Evolutionary conservation across 768 basidiomycete species (phyloP), one percentile per base, ranked within the genome.

Genomic region (Tubosaeta brunneosetosa): DNA sequence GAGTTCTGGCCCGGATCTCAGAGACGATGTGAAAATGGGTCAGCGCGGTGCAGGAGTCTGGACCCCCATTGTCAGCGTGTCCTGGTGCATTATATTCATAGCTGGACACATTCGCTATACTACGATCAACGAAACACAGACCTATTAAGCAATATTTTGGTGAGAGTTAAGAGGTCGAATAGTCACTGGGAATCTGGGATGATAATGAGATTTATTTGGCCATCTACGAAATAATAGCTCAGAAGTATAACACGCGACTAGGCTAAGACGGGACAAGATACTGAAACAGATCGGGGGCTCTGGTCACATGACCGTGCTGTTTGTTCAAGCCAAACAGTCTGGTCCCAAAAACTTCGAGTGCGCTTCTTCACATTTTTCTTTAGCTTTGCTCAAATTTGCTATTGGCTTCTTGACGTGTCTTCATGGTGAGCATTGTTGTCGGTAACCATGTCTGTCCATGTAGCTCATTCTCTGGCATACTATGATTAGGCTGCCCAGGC

Each of bases 401-500:
- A 34, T 33, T 46, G 57, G 37, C 50, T 51, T 47, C 47, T 51
- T 45, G 37, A 36, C 38, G 16, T 33, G 45, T 58, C 55, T 38
- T 45, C 45, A 71, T 71, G 68, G 68, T 71, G 34, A 63, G 69
- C 22, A 29, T 5, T 17, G 36, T 10, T 17, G 25, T 17, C 13
- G n/a, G 33, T 43, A 42, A 41, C 12, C 49, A 17, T 3, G 32
- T 27, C 14, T n/a, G 26, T 31, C 36, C 14, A 8, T 33, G 25
- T 2, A 12, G 36, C 41, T 64, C 29, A 62, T 43, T 22, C 16
- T 13, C 5, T 38, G 49, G 12, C 19, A 29, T 1, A 3, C 33
- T 10, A 6, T 29, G 27, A n/a, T 44, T 49, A 90, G 86, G 88
- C 88, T 74, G 74, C 88, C 56, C 88, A 90, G 73, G 88, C 91